A percentile compares a stretch with the other conserved stretches of the same genome.
Conservation (phyloP, 2,329 filamentous ascomycete genomes). For the Colletotrichum simmondsii region DNA sequence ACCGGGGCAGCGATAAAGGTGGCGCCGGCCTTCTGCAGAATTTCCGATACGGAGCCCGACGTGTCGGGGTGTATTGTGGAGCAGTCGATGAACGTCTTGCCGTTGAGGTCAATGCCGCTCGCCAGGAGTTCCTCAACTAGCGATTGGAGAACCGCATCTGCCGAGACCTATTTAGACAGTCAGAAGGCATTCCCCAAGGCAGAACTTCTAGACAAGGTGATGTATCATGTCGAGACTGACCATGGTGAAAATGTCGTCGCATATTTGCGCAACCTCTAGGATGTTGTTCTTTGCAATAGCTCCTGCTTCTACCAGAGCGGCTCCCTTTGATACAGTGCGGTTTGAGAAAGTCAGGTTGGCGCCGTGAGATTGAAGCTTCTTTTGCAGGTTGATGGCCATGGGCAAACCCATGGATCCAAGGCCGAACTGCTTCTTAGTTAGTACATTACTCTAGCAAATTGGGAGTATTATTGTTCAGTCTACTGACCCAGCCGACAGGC, state of each 20-base stretch:
- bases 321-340: conserved; percentile 57
- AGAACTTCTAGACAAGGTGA: too few relatives aligned
- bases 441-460: neutral
- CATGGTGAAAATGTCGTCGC: conserved; percentile 50
- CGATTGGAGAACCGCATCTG: conserved; percentile 51
- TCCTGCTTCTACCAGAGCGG: conserved; percentile 41
- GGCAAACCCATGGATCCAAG: conserved; percentile 62
- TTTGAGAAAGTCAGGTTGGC: conserved; percentile 54
- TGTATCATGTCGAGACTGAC: conserved; percentile 42
- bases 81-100: conserved; percentile 59
- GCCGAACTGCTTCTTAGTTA: conserved; percentile 39
- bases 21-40: conserved; percentile 43
- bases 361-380: conserved; percentile 47
- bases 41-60: conserved; percentile 42
- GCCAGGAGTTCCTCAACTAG: conserved; percentile 44
- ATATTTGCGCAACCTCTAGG: conserved; percentile 41
- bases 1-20: conserved; percentile 58
- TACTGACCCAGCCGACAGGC: conserved; percentile 14
- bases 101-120: conserved; percentile 34
- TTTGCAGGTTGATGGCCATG: conserved; percentile 58
- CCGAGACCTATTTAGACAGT: conserved; percentile 26
- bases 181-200: neutral
- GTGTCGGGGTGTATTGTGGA: conserved; percentile 61
- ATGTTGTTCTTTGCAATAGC: conserved; percentile 39
- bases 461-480: neutral